Conservation (phyloP, 108 stramenopile species). For the Pseudonitzschia multiseries region DNA sequence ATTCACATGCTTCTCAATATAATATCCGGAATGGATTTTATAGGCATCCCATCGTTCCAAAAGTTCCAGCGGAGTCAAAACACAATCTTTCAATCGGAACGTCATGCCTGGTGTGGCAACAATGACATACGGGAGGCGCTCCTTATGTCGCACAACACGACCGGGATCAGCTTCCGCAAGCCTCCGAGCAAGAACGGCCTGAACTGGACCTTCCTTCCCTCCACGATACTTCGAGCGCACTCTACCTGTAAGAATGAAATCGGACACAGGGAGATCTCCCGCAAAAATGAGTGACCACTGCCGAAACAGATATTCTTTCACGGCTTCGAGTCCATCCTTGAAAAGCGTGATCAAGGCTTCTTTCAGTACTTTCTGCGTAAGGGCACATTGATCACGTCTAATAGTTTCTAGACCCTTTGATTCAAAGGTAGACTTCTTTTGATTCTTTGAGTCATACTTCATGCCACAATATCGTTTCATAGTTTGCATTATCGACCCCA, state of each 20-base stretch:
- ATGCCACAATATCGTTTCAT: slow-evolving; percentile 91
- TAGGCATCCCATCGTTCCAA: slow-evolving; percentile 89
- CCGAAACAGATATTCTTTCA: slow-evolving; percentile 63
- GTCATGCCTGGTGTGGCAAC: slow-evolving; percentile 76
- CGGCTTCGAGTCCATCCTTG: slow-evolving; percentile 47
- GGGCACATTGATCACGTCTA: slow-evolving; percentile 79
- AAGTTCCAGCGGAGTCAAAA: slow-evolving; percentile 82
- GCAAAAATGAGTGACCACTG: slow-evolving; percentile 81
- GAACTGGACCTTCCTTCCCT: slow-evolving; percentile 78
- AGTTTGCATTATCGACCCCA: slow-evolving; percentile 85
- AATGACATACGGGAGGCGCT: slow-evolving; percentile 83
- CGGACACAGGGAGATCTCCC: slow-evolving; percentile 80
- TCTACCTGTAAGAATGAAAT: slow-evolving; percentile 85
- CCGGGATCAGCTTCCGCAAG: slow-evolving; percentile 82
- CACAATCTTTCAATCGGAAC: slow-evolving; percentile 78
- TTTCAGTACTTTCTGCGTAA: slow-evolving; percentile 80
- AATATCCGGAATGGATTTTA: slow-evolving; percentile 76
- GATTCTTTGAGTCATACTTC: slow-evolving; percentile 78
- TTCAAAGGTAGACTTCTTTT: slow-evolving; percentile 77
- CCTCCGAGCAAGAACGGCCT: slow-evolving; percentile 79
- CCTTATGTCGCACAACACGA: slow-evolving; percentile 72
- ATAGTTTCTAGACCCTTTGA: slow-evolving; percentile 90
- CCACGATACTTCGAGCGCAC: slow-evolving; percentile 79
- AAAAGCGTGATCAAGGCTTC: slow-evolving; percentile 79
- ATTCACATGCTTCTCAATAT: slow-evolving; percentile 86